phyloP scores from a whole-genome alignment of 805 yeast genomes.

The Priceomyces melissophilus region DNA sequence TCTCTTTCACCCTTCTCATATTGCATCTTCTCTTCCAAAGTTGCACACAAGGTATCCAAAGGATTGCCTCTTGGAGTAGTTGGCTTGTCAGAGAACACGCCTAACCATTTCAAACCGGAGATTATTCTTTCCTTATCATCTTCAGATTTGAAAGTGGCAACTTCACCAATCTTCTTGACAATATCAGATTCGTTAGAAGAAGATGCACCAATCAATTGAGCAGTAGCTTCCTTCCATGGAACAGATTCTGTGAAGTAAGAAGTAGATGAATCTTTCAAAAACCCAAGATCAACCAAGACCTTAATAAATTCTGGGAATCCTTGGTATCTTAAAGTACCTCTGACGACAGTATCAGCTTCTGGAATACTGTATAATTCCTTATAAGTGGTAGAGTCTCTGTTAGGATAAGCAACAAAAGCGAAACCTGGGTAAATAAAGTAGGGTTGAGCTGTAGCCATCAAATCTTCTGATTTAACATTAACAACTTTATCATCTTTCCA shows the following conservation, averaged over 20 bases:
- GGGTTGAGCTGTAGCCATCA: constrained; percentile 93
- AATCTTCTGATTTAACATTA: constrained; percentile 78
- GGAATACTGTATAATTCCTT: constrained; percentile 91
- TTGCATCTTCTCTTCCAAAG: constrained; percentile 93
- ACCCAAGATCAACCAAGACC: constrained; percentile 90
- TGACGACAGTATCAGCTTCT: constrained; percentile 93
- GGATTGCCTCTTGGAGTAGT: constrained; percentile 92
- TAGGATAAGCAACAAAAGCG: constrained; percentile 93
- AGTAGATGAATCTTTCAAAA: constrained; percentile 73
- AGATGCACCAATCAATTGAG: constrained; percentile 68
- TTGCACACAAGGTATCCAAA: constrained; percentile 94
- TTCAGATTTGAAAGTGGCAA: constrained; percentile 75
- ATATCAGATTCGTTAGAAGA: constrained; percentile 72
- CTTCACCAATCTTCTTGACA: constrained; percentile 66
- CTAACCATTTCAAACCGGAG: constrained; percentile 91
- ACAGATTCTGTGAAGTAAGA: constrained; percentile 53
- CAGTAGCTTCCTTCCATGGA: constrained; percentile 88
- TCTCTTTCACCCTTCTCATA: constrained; percentile 95
- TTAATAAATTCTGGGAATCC: constrained; percentile 98
- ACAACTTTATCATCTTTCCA: constrained; percentile 83
- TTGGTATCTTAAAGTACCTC: constrained; percentile 97
- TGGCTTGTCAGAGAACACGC: constrained; percentile 71
- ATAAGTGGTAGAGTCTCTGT: constrained; percentile 95
- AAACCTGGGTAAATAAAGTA: constrained; percentile 95
- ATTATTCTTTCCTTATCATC: constrained; percentile 85